Conservation (phyloP, 83 land plant genomes). For the Picea abies region DNA sequence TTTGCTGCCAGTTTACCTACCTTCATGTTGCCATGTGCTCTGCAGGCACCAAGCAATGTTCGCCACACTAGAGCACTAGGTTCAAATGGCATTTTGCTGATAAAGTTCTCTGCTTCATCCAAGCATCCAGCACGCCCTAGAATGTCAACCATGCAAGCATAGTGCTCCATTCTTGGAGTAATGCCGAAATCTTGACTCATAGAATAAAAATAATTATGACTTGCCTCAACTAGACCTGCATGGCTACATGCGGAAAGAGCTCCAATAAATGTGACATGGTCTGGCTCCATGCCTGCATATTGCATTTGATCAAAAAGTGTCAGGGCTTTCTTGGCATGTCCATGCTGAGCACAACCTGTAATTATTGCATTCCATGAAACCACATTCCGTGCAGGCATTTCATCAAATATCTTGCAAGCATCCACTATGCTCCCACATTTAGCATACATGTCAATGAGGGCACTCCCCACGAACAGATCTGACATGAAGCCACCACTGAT, state of each 20-base stretch:
- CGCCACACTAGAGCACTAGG: not conserved
- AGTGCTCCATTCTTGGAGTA: not conserved
- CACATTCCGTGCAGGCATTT: constrained; percentile 29
- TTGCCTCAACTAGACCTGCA: not conserved
- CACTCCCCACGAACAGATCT: constrained; percentile 24
- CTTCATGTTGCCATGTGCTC: not conserved
- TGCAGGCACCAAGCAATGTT: not conserved
- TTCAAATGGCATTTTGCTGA: not conserved
- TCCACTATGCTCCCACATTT: constrained; percentile 3
- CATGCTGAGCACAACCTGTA: not conserved
- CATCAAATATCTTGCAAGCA: constrained; percentile 36
- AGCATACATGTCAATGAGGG: constrained; percentile 38
- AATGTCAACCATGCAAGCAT: constrained; percentile 3
- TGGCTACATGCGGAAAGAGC: not conserved
- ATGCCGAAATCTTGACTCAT: constrained; percentile 2
- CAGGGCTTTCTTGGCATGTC: not conserved
- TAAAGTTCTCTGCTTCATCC: not conserved
- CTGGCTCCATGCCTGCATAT: not conserved
- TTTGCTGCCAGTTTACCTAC: not conserved
- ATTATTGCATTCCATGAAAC: constrained; percentile 53
- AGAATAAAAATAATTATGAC: not conserved
- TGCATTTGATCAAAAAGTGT: not conserved
- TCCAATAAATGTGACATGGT: not conserved
- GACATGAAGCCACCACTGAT: not conserved
- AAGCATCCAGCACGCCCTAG: not conserved